phyloP scores from a whole-genome alignment of 2,329 filamentous ascomycete species.

The Fusarium compactum region DNA sequence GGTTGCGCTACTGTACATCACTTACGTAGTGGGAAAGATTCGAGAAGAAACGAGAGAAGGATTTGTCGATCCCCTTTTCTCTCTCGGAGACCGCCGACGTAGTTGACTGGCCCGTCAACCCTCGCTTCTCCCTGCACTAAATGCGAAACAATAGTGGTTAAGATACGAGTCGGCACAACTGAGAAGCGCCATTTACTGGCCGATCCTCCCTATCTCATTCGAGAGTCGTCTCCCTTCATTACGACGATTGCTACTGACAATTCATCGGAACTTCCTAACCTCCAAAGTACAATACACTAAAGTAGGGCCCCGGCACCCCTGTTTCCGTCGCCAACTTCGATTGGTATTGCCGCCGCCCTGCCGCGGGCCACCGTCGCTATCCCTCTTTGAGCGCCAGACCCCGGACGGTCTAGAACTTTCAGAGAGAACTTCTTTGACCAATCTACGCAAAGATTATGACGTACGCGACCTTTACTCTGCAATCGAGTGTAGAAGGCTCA shows the following conservation, averaged over 20 bases:
- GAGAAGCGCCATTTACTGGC: constrained; percentile 30
- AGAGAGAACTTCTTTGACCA: constrained; percentile 38
- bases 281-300: not conserved
- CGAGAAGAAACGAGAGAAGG: constrained; percentile 34
- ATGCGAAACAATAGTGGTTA: constrained; percentile 22
- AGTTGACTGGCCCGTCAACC: not conserved
- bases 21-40: constrained; percentile 33
- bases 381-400: constrained; percentile 23
- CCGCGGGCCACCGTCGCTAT: constrained; percentile 22
- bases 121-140: constrained; percentile 5
- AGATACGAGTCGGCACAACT: constrained; percentile 5
- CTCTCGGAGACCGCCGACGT: constrained; percentile 10
- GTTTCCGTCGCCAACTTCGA: constrained; percentile 33
- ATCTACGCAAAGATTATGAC: constrained; percentile 28
- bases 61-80: constrained; percentile 17
- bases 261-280: constrained; percentile 1
- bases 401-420: constrained; percentile 39
- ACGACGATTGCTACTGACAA: constrained; percentile 23
- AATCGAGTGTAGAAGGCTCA: constrained; percentile 4
- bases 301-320: constrained; percentile 1
- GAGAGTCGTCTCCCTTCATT: constrained; percentile 25
- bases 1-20: constrained; percentile 28
- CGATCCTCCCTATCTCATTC: constrained; percentile 18
- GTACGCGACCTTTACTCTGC: constrained; percentile 11
- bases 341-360: constrained; percentile 33